Percentiles rank a stretch among this genome's conserved stretches.
Conservation (phyloP, 2,329 filamentous ascomycete species). For the Ophiognomonia clavigignenti-juglandacearum region DNA sequence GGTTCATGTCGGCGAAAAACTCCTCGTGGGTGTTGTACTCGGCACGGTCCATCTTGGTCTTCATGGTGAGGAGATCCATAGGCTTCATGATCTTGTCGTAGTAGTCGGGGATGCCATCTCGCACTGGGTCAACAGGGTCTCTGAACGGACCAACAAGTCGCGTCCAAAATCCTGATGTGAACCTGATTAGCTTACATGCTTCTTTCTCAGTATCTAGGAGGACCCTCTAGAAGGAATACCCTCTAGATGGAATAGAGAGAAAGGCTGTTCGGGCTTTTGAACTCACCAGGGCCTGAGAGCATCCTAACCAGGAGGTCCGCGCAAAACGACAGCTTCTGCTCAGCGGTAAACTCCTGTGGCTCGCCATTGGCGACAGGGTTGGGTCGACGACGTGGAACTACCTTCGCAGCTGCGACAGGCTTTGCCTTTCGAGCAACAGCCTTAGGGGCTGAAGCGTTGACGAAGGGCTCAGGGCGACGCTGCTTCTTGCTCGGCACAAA, state of each 20-base stretch:
- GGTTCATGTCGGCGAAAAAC: constrained; percentile 53
- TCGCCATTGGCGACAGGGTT: constrained; percentile 22
- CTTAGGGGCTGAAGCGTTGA: constrained; percentile 20
- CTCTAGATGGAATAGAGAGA: background rate
- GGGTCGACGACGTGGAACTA: constrained; percentile 25
- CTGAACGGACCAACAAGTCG: constrained; percentile 59
- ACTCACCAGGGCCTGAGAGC: constrained; percentile 55
- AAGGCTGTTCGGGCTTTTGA: background rate
- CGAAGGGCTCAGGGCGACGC: constrained; percentile 32
- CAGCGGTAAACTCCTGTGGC: constrained; percentile 27
- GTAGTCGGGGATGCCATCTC: constrained; percentile 58
- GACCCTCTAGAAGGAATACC: background rate
- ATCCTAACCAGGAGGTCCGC: constrained; percentile 53
- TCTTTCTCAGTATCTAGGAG: too few relatives aligned
- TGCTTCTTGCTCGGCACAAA: constrained; percentile 33
- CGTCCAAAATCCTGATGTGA: constrained; percentile 54
- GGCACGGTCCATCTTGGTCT: constrained; percentile 51
- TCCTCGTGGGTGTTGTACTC: constrained; percentile 49
- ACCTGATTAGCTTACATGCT: background rate
- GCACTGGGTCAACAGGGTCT: constrained; percentile 51
- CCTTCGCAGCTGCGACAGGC: constrained; percentile 20
- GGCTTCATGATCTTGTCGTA: constrained; percentile 55
- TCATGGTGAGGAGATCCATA: constrained; percentile 59
- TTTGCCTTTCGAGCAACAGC: constrained; percentile 10
- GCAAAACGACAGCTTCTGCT: constrained; percentile 53